Percentiles rank a stretch among this genome's conserved stretches.
Evolutionary conservation across 1,284 basidiomycete species (phyloP).

Genomic region (Wolfiporia cocos): DNA sequence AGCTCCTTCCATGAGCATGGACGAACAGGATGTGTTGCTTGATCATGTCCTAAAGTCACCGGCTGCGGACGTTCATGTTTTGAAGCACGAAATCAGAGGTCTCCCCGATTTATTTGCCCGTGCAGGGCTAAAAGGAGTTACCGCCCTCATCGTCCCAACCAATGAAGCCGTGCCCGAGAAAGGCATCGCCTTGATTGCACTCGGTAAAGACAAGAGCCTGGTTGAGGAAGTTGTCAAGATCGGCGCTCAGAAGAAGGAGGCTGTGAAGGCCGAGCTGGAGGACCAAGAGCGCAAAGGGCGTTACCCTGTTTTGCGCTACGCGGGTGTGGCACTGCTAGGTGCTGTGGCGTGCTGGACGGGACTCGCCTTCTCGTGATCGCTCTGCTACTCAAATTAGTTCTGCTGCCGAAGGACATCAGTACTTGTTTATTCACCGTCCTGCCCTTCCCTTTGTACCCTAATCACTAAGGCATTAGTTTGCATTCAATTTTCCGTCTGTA

Average conservation of each 20-base stretch:
- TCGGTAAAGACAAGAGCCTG: slow-evolving; percentile 5
- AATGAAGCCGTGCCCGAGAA: neutral
- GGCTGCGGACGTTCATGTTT: neutral
- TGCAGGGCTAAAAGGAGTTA: slow-evolving; percentile 2
- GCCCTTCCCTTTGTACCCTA: neutral
- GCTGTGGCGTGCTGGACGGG: slow-evolving; percentile 8
- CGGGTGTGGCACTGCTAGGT: slow-evolving; percentile 1
- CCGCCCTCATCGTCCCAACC: neutral
- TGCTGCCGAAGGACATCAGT: too few relatives aligned
- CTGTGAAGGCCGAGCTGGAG: slow-evolving; percentile 6
- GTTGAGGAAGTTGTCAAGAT: slow-evolving; percentile 2
- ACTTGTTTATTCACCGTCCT: neutral
- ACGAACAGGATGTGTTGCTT: slow-evolving; percentile 4
- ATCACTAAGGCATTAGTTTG: too few relatives aligned
- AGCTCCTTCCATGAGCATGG: slow-evolving; percentile 4
- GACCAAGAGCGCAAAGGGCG: slow-evolving; percentile 1
- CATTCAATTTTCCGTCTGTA: neutral
- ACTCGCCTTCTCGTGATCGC: slow-evolving; percentile 6
- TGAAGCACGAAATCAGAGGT: slow-evolving; percentile 1
- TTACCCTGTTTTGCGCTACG: neutral
- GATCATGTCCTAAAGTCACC: too few relatives aligned
- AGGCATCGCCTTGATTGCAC: slow-evolving; percentile 3
- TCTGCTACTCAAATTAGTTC: neutral
- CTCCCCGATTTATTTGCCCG: slow-evolving; percentile 1
- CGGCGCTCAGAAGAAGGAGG: slow-evolving; percentile 3